Evolutionary conservation across 225 moss, liverwort and hornwort genomes (phyloP).

Genomic region (Bryoerythrophyllum caledonicum): DNA sequence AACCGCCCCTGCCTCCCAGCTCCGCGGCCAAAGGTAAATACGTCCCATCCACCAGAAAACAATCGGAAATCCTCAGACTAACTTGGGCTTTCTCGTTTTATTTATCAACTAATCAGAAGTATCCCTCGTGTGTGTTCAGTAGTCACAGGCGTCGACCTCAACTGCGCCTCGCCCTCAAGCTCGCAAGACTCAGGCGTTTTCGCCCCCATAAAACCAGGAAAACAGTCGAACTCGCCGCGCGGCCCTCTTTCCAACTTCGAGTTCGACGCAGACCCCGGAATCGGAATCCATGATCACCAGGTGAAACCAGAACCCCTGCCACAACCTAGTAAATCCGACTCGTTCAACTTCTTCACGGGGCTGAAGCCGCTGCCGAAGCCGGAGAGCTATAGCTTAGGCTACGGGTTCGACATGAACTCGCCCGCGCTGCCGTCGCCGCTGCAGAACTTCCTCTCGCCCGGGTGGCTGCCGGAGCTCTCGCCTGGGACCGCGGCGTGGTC

Average conservation of each 20-base stretch:
- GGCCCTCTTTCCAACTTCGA: conserved; percentile 47
- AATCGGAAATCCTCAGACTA: background rate
- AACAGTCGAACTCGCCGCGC: conserved; percentile 49
- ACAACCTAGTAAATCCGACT: background rate
- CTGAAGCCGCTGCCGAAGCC: conserved; percentile 33
- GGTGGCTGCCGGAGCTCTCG: conserved; percentile 43
- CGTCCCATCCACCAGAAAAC: background rate
- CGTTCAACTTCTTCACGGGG: conserved; percentile 42
- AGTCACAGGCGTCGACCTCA: background rate
- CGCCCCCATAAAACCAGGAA: background rate
- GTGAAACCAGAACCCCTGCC: conserved; percentile 34
- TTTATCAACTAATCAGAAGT: too few species aligned
- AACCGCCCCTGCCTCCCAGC: conserved; percentile 12
- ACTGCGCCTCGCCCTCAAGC: conserved; percentile 45
- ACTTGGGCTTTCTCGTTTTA: too few species aligned
- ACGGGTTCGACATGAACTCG: conserved; percentile 40
- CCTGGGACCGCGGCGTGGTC: conserved; percentile 48
- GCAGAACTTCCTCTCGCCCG: conserved; percentile 40
- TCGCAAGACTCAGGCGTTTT: conserved; percentile 35
- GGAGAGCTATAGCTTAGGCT: background rate
- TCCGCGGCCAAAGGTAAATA: conserved; percentile 25
- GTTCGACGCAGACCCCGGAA: conserved; percentile 14
- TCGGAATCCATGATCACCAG: background rate
- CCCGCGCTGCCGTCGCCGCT: conserved; percentile 38
- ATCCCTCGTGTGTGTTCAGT: background rate